Conservation (phyloP, 2,329 filamentous ascomycete species). For the Lecanicillium sp. region DNA sequence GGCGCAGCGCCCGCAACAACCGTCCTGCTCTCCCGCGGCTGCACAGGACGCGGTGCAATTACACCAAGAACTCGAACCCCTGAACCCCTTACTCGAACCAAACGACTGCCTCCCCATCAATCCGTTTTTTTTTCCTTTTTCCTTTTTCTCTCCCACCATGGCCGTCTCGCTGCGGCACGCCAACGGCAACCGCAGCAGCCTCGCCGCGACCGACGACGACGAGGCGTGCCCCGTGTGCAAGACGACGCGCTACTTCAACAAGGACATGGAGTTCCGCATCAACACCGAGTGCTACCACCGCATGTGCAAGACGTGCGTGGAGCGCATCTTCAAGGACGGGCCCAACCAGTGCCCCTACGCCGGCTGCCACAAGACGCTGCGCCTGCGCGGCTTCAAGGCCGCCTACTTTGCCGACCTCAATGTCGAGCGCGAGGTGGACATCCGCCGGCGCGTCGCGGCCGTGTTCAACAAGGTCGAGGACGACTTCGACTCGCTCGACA, state of each 20-base stretch:
- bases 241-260: constrained; percentile 90
- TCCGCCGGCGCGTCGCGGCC: constrained; percentile 68
- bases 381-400: constrained; percentile 74
- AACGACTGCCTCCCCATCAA: too few species aligned
- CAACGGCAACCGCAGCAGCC: not conserved
- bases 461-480: constrained; percentile 87
- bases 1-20: not conserved
- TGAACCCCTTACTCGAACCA: not conserved
- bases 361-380: constrained; percentile 78
- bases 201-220: constrained; percentile 28
- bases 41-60: not conserved
- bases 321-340: constrained; percentile 86
- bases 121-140: not conserved
- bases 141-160: not conserved
- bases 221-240: constrained; percentile 98
- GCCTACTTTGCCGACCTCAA: constrained; percentile 86
- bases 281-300: constrained; percentile 99
- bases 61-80: not conserved
- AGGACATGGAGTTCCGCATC: constrained; percentile 89
- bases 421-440: constrained; percentile 91
- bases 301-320: constrained; percentile 95
- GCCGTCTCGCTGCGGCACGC: constrained; percentile 14
- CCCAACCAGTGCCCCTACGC: constrained; percentile 90
- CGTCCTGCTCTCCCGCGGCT: not conserved
- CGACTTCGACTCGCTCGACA: constrained; percentile 78